Evolutionary conservation across 345 rosid genomes (phyloP).

Genomic region (Adansonia digitata): DNA sequence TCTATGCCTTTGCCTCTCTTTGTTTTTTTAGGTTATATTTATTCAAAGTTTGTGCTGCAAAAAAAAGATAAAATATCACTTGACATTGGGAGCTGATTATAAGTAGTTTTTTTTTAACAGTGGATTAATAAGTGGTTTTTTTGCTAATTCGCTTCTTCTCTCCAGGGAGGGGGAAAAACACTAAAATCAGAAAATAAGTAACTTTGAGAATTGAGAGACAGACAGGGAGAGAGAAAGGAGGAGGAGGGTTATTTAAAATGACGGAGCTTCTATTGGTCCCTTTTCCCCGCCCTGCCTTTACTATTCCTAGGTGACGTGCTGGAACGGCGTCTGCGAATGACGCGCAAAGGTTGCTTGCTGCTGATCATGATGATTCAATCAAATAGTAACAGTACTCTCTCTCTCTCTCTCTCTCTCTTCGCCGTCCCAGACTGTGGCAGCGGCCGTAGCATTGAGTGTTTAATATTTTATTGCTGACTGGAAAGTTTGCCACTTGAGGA

Average conservation of each 20-base stretch:
- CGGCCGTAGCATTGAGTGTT: too few relatives aligned
- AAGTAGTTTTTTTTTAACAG: neutral
- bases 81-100: neutral
- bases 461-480: neutral
- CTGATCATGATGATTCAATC: neutral
- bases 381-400: neutral
- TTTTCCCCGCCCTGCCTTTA: constrained; percentile 46
- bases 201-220: neutral
- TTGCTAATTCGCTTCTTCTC: constrained; percentile 5
- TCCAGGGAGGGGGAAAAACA: neutral
- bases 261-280: constrained; percentile 19
- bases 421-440: too few relatives aligned
- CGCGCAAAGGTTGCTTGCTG: neutral
- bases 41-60: constrained; percentile 22
- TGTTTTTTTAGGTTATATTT: constrained; percentile 17
- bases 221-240: neutral
- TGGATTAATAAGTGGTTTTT: neutral
- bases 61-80: neutral
- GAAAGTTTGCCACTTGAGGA: neutral
- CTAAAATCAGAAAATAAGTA: neutral
- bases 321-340: constrained; percentile 25
- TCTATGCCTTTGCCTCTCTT: neutral
- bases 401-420: too few relatives aligned
- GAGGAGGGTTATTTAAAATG: constrained; percentile 11
- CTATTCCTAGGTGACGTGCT: constrained; percentile 31